Evolutionary conservation across 805 yeast species (phyloP), one percentile per base, ranked within the genome.

Genomic region (Cephaloascus albidus): DNA sequence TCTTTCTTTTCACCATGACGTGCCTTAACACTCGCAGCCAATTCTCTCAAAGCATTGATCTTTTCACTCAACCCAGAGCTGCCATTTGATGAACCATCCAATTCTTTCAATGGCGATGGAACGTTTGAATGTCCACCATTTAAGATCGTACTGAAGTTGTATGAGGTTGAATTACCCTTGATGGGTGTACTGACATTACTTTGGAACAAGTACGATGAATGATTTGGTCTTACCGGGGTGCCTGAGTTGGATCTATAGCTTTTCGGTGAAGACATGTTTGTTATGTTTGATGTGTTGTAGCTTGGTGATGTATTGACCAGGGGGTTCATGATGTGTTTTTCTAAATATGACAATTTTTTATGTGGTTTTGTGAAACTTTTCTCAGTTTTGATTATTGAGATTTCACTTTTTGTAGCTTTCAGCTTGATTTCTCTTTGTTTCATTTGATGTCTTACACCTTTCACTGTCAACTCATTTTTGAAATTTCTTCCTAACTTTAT

Each of bases 301-400:
- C 46, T 8, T 45, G 42, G 43, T 47, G 45, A 4, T 47, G 48
- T 5, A 54, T 44, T 18, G 48, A 52, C 4, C 55, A 49, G 36
- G 49, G 6, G 6, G 28, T 23, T 8, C 12, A 23, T 23, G 28
- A 23, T 23, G 12, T 23, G 28, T 23, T 23, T 23, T 12, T 23
- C 28, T 12, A 23, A 23, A 12, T 23, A 23, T 23, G 28, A 23
- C 12, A 23, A 8, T 23, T 23, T 23, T 23, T 23, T 23, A 23
- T 23, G 6, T 23, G 28, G 12, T 23, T 23, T 23, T 8, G 28
- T n/a, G n/a, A n/a, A n/a, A n/a, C n/a, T n/a, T n/a, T n/a, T n/a
- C n/a, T n/a, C n/a, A n/a, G 27, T 33, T 17, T 20, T 20, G 42
- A 10, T 14, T 14, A 26, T 10, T 26, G 10, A 26, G 10, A 26